Conservation (phyloP, 352 stramenopile genomes). For the Phytophthora citrophthora region DNA sequence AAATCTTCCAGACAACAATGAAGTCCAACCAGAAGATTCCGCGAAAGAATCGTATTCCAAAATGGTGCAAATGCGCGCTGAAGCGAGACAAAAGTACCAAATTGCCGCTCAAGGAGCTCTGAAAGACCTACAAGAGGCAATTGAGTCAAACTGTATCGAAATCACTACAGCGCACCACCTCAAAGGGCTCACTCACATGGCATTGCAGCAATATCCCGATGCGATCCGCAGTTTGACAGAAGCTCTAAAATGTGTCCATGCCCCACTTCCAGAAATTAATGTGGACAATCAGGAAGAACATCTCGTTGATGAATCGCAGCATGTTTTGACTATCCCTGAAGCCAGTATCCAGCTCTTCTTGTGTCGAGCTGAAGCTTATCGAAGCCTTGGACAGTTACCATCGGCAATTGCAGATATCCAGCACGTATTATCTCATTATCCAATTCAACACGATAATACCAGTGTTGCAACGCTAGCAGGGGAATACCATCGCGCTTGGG, state of each 20-base stretch:
- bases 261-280: conserved; percentile 3
- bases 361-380: conserved; percentile 53
- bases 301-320: conserved; percentile 2
- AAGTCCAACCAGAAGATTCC: conserved; percentile 3
- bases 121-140: conserved; percentile 42
- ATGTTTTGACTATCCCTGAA: conserved; percentile 19
- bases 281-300: conserved; percentile 23
- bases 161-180: conserved; percentile 44
- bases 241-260: conserved; percentile 33
- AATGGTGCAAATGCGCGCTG: conserved; percentile 12
- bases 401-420: conserved; percentile 48
- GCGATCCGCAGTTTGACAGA: conserved; percentile 54
- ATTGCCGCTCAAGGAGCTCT: conserved; percentile 26
- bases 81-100: conserved; percentile 19
- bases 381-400: conserved; percentile 52
- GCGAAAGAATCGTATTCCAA: conserved; percentile 10
- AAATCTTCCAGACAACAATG: conserved; percentile 1
- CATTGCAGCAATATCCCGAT: conserved; percentile 30
- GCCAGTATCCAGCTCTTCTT: conserved; percentile 47
- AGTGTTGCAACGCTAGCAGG: conserved; percentile 20
- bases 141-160: conserved; percentile 29
- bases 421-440: conserved; percentile 39
- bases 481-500: conserved; percentile 39
- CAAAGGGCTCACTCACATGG: conserved; percentile 48
- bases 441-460: conserved; percentile 24